Conservation (phyloP, 1,284 basidiomycete genomes). For the Hortiboletus rubellus region DNA sequence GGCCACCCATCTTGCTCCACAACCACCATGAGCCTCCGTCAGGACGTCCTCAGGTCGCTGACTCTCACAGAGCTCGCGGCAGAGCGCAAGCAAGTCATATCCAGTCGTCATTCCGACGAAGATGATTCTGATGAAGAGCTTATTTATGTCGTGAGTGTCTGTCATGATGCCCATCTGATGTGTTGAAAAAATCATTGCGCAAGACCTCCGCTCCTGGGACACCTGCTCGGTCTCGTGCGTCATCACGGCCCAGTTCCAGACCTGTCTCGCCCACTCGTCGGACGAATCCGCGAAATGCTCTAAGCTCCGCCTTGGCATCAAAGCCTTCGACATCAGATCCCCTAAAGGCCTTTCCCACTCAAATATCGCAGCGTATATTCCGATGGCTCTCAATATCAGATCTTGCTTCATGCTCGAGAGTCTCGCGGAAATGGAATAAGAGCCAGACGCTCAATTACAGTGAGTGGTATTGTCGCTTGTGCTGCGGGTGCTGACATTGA, state of each 20-base stretch:
- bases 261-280: slow-evolving; percentile 60
- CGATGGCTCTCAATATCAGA: slow-evolving; percentile 60
- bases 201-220: slow-evolving; percentile 72
- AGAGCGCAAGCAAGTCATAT: slow-evolving; percentile 20
- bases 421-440: slow-evolving; percentile 83
- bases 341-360: slow-evolving; percentile 73
- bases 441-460: slow-evolving; percentile 90
- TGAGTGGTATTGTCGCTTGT: slow-evolving; percentile 38
- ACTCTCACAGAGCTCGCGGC: slow-evolving; percentile 31
- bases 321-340: slow-evolving; percentile 51
- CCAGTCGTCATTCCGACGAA: slow-evolving; percentile 36
- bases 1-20: slow-evolving; percentile 7
- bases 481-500: neutral
- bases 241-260: slow-evolving; percentile 52
- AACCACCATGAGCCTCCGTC: slow-evolving; percentile 65
- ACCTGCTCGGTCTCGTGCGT: slow-evolving; percentile 55
- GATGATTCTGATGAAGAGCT: slow-evolving; percentile 73
- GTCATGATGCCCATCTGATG: neutral
- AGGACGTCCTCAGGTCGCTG: slow-evolving; percentile 67
- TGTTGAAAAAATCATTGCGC: neutral
- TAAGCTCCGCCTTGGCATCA: slow-evolving; percentile 24
- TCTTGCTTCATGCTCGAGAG: slow-evolving; percentile 74
- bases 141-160: slow-evolving; percentile 65
- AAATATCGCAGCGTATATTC: slow-evolving; percentile 78
- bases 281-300: slow-evolving; percentile 41